Evolutionary conservation across 2,329 filamentous ascomycete genomes (phyloP).

Genomic region (Aureobasidium zeae): DNA sequence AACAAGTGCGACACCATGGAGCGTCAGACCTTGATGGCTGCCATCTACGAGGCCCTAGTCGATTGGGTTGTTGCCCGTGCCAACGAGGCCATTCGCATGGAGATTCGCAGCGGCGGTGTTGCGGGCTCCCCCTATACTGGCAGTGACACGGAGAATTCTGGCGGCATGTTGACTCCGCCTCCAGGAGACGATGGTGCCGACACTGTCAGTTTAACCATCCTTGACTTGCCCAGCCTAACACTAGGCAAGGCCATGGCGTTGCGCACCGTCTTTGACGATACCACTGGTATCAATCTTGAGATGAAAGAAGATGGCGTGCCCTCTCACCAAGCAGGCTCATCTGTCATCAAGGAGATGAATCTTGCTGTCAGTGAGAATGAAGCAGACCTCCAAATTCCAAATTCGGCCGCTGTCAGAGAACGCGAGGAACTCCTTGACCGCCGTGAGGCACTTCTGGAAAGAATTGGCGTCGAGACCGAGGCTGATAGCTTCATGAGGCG

Average conservation of each 20-base stretch:
- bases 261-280: conserved; percentile 86
- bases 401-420: conserved; percentile 57
- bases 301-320: conserved; percentile 93
- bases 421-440: conserved; percentile 72
- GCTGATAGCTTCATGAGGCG: conserved; percentile 73
- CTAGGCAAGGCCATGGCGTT: conserved; percentile 84
- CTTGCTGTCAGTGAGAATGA: conserved; percentile 67
- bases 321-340: conserved; percentile 63
- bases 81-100: conserved; percentile 70
- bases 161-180: conserved; percentile 53
- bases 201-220: conserved; percentile 77
- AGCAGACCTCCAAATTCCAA: conserved; percentile 67
- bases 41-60: conserved; percentile 85
- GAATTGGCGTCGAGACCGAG: conserved; percentile 72
- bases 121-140: conserved; percentile 60
- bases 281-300: conserved; percentile 85
- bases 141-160: conserved; percentile 36
- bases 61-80: conserved; percentile 90
- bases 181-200: conserved; percentile 65
- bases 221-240: conserved; percentile 72
- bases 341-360: conserved; percentile 79
- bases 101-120: conserved; percentile 59
- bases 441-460: conserved; percentile 75
- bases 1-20: conserved; percentile 77
- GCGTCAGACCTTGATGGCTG: conserved; percentile 69